Percentiles rank a stretch among this genome's conserved stretches.
Evolutionary conservation across 164 flowering plant genomes (phyloP).

Genomic region (Vitis labrusca): DNA sequence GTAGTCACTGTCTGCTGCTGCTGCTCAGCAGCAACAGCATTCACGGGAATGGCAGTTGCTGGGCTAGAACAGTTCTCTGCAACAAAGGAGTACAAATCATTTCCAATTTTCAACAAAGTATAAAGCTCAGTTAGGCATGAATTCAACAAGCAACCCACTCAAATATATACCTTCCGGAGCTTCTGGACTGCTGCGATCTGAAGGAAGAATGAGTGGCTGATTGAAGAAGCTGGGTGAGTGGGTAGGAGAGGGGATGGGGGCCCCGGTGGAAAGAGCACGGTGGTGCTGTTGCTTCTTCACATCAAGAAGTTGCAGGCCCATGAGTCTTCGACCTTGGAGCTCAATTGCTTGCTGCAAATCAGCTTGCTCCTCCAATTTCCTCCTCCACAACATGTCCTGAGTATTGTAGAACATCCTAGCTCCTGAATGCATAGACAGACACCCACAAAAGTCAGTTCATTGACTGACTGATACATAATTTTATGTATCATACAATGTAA

Average conservation of each 20-base stretch:
- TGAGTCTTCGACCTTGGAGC: constrained; percentile 48
- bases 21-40: constrained; percentile 9
- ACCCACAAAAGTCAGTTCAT: not conserved
- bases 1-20: not conserved
- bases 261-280: constrained; percentile 43
- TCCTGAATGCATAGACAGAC: constrained; percentile 23
- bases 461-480: not conserved
- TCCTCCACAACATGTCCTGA: constrained; percentile 58
- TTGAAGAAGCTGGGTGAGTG: constrained; percentile 32
- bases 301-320: constrained; percentile 63
- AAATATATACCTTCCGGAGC: constrained; percentile 24
- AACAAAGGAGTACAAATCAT: not conserved
- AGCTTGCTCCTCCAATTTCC: constrained; percentile 58
- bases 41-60: constrained; percentile 2
- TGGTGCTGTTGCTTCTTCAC: constrained; percentile 48
- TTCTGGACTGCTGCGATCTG: constrained; percentile 29
- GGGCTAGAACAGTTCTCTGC: constrained; percentile 27
- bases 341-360: constrained; percentile 66
- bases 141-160: not conserved
- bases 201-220: constrained; percentile 18
- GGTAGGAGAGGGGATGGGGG: constrained; percentile 39
- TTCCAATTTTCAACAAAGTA: not conserved
- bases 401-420: constrained; percentile 47
- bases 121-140: not conserved
- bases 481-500: too few relatives aligned